Conservation (phyloP, 2,329 filamentous ascomycete genomes). For the Pezicula rhizophila region DNA sequence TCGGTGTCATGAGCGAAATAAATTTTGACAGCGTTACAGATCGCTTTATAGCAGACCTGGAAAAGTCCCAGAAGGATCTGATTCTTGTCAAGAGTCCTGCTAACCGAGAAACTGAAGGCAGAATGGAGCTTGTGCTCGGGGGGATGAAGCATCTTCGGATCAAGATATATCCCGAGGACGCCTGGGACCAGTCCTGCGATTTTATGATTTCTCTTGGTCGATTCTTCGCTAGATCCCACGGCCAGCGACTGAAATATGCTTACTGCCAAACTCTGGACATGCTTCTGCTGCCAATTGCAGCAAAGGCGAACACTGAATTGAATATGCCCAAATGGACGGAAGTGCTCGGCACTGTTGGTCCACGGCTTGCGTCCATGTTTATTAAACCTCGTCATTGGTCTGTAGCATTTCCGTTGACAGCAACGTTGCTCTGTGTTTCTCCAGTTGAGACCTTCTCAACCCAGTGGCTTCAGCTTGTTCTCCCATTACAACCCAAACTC, state of each 20-base stretch:
- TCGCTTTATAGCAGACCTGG: slow-evolving; percentile 76
- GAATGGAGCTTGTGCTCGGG: slow-evolving; percentile 78
- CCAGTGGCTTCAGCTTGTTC: slow-evolving; percentile 81
- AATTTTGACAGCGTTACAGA: slow-evolving; percentile 81
- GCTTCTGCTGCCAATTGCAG: slow-evolving; percentile 79
- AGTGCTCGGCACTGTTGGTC: slow-evolving; percentile 72
- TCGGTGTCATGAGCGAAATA: slow-evolving; percentile 93
- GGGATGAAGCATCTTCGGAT: slow-evolving; percentile 89
- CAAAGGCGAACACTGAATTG: slow-evolving; percentile 71
- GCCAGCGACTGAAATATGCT: slow-evolving; percentile 83
- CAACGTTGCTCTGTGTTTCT: slow-evolving; percentile 82
- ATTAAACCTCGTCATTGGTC: slow-evolving; percentile 90
- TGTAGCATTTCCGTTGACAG: slow-evolving; percentile 81
- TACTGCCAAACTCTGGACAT: slow-evolving; percentile 91
- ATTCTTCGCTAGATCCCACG: slow-evolving; percentile 79
- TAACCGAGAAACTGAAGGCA: slow-evolving; percentile 67
- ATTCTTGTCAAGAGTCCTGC: slow-evolving; percentile 58
- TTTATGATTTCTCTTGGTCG: slow-evolving; percentile 78
- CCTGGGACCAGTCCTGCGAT: slow-evolving; percentile 83
- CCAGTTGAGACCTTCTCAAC: slow-evolving; percentile 74
- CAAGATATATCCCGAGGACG: slow-evolving; percentile 63
- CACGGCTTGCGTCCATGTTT: slow-evolving; percentile 76
- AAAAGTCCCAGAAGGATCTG: slow-evolving; percentile 70
- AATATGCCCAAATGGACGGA: slow-evolving; percentile 80
- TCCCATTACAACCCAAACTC: slow-evolving; percentile 70